phyloP scores from a whole-genome alignment of 1,139 yeast species.

The Nakaseomyces glabratus region DNA sequence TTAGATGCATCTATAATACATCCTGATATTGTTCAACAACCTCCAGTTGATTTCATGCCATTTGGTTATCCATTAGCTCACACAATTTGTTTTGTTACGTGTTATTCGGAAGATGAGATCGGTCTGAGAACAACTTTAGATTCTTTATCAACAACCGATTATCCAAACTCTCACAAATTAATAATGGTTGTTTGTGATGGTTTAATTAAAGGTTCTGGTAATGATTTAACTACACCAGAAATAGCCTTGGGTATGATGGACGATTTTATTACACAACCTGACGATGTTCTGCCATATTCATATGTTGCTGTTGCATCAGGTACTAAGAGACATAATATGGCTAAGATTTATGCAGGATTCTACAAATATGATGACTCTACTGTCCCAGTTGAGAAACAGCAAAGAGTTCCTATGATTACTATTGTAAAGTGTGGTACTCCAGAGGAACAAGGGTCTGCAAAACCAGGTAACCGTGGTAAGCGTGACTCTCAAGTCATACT shows the following conservation, averaged over 20 bases:
- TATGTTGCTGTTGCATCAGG: constrained; percentile 96
- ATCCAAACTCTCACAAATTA: constrained; percentile 88
- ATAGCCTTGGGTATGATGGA: constrained; percentile 81
- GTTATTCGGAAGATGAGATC: constrained; percentile 85
- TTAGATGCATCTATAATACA: constrained; percentile 65
- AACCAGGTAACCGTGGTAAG: constrained; percentile 97
- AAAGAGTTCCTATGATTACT: constrained; percentile 73
- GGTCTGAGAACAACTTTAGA: constrained; percentile 84
- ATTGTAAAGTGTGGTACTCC: constrained; percentile 93
- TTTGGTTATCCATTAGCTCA: constrained; percentile 84
- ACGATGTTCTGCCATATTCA: constrained; percentile 68
- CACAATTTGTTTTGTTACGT: constrained; percentile 74
- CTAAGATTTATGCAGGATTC: constrained; percentile 88
- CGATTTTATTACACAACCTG: constrained; percentile 63
- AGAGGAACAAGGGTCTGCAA: constrained; percentile 63
- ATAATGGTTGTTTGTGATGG: constrained; percentile 88
- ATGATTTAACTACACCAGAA: constrained; percentile 79
- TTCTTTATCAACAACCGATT: constrained; percentile 85
- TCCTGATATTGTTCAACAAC: constrained; percentile 71
- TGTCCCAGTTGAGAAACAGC: constrained; percentile 73
- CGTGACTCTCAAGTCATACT: constrained; percentile 92
- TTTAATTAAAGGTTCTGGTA: constrained; percentile 86
- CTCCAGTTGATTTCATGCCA: constrained; percentile 83
- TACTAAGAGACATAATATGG: constrained; percentile 89
- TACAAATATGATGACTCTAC: constrained; percentile 71